Evolutionary conservation across 768 basidiomycete genomes (phyloP), one percentile per base, ranked within the genome.

Genomic region (Cystofilobasidium bisporidii): DNA sequence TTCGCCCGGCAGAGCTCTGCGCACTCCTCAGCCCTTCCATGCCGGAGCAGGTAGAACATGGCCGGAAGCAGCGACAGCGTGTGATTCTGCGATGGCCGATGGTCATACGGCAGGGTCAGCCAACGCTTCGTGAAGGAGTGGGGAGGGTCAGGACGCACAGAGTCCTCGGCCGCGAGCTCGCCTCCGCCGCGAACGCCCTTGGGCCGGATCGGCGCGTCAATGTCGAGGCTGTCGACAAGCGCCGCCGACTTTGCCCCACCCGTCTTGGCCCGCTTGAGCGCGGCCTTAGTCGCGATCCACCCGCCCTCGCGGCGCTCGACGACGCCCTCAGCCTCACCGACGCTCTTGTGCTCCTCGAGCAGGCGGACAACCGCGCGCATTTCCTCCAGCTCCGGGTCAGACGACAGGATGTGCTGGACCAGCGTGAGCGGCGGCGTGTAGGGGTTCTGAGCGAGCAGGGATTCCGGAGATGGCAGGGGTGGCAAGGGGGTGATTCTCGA

Each of bases 351-450:
- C n/a, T 38, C 1, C 26, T 41, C 47, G n/a, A 61, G 58, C 30
- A 24, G 61, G 28, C 38, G 40, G 32, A 41, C 55, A 45, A 65
- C 38, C 15, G 53, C 53, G 28, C 84, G 85, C 84, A 86, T 87
- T 88, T 80, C 64, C 91, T 87, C 69, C 90, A 89, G 0, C 83
- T 77, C 41, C 91, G 83, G 2, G 86, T 80, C 0, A 83, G 84
- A 0, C 86, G 88, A 3, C 80, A 92, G 82, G 61, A 89, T 83
- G 3, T 84, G 82, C 73, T 89, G 86, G 0, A 87, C 87, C 32
- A 92, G 81, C 0, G 85, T 85, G 6, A 84, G 81, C 0, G 87
- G 85, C 0, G 91, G 89, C 0, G 87, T 87, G 77, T 91, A 92
- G 0, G 89, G 88, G 73, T 93, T 91, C 70, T 83, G 78, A 1